phyloP scores from a whole-genome alignment of 2,329 filamentous ascomycete genomes.

The Penicillium vulpinum region DNA sequence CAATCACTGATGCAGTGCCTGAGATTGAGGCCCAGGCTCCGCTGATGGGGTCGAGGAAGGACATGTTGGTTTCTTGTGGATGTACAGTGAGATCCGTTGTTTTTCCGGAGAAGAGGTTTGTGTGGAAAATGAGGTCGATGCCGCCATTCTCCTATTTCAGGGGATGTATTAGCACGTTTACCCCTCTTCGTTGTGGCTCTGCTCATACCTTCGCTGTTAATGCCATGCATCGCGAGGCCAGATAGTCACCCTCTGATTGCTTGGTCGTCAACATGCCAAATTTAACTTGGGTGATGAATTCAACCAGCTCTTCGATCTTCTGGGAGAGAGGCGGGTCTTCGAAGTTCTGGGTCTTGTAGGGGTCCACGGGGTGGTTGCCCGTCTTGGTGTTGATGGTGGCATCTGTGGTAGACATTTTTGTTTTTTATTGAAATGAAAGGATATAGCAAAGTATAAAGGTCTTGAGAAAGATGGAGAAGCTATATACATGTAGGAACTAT shows the following conservation, averaged over 20 bases:
- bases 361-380: conserved; percentile 67
- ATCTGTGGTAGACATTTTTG: conserved; percentile 25
- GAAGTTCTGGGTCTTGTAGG: conserved; percentile 75
- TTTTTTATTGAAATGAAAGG: not conserved
- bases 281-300: conserved; percentile 72
- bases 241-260: conserved; percentile 58
- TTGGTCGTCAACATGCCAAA: conserved; percentile 89
- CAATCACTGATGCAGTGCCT: conserved; percentile 69
- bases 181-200: not conserved
- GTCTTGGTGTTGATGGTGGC: conserved; percentile 58
- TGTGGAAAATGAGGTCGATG: conserved; percentile 84
- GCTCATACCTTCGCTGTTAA: conserved; percentile 69
- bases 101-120: conserved; percentile 87
- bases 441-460: not conserved
- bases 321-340: conserved; percentile 70
- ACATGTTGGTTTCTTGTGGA: conserved; percentile 71
- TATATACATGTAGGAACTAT: conserved; percentile 16
- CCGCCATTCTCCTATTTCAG: conserved; percentile 67
- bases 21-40: conserved; percentile 87
- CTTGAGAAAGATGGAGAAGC: not conserved
- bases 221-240: conserved; percentile 85
- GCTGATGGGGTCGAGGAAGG: conserved; percentile 69
- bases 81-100: conserved; percentile 75
- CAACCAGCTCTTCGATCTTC: conserved; percentile 72
- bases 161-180: not conserved